phyloP scores from a whole-genome alignment of 2,329 filamentous ascomycete genomes.

The Pezicula radicicola region DNA sequence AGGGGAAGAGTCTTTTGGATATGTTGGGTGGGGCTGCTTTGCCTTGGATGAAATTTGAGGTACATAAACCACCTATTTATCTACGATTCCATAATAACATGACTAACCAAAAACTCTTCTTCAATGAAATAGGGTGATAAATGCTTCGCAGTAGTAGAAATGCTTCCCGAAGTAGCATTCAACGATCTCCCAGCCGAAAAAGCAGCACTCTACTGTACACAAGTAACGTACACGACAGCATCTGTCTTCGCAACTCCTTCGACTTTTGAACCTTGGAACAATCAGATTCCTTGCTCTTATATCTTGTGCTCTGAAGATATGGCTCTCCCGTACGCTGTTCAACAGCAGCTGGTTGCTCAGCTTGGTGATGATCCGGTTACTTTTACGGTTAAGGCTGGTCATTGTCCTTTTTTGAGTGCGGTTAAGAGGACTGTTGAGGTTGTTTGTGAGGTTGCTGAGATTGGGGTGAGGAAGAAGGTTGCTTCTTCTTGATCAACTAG shows the following conservation, averaged over 20 bases:
- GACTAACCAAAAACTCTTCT: background rate
- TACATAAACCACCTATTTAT: background rate
- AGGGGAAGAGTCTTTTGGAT: conserved; percentile 1
- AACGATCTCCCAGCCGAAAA: conserved; percentile 11
- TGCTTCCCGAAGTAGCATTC: background rate
- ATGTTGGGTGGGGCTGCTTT: conserved; percentile 10
- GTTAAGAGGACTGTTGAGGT: conserved; percentile 13
- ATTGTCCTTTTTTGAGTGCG: conserved; percentile 16
- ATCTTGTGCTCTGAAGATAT: conserved; percentile 16
- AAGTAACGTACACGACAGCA: conserved; percentile 9
- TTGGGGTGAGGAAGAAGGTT: conserved; percentile 3
- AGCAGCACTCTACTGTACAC: background rate
- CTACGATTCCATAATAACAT: background rate
- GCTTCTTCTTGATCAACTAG: too few relatives aligned
- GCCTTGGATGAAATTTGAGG: conserved; percentile 15
- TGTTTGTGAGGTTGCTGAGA: conserved; percentile 4
- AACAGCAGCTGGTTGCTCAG: conserved; percentile 13
- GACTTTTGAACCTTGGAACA: conserved; percentile 16
- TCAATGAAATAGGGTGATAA: conserved; percentile 10
- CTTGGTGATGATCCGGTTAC: conserved; percentile 8
- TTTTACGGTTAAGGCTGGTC: conserved; percentile 10
- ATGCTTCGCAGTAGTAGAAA: background rate
- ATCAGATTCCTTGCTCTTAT: conserved; percentile 13
- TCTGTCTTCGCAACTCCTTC: conserved; percentile 10
- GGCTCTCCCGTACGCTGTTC: conserved; percentile 8